Evolutionary conservation across 495 filamentous ascomycete species (phyloP), one percentile per base, ranked within the genome.

Genomic region (Aspergillus bertholletiae): DNA sequence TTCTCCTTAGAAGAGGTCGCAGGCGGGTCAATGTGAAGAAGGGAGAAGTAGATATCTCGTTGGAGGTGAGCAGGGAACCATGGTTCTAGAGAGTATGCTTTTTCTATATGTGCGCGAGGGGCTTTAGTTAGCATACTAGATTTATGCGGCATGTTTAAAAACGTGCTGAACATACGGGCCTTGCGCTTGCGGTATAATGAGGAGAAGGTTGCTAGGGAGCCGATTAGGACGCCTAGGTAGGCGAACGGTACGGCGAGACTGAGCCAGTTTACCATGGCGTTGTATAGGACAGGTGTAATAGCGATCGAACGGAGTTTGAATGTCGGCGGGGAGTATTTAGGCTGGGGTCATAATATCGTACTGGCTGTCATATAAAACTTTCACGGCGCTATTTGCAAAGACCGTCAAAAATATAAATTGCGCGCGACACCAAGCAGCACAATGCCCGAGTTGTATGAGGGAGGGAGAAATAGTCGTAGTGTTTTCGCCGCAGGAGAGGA

Each of bases 111-210:
- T 44, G 32, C 7, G 12, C 21, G 20, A 35, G n/a, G 30, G 30
- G 9, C 5, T 4, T n/a, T n/a, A n/a, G 34, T n/a, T n/a, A 37
- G 34, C 6, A 37, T 5, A 34, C 30, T 5, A 37, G 7, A n/a
- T 37, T 5, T 5, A 3, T 2, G 34, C 13, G 7, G 11, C 13
- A 5, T 37, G 15, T 15, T 15, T 2, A 15, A n/a, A 34, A 17
- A 35, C 7, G 40, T 39, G 50, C 13, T 15, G 34, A 37, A 37
- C 88, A 52, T 75, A 93, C 89, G 73, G 57, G 89, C 84, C 86
- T 96, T 95, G 72, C 93, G 86, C 78, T 92, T 93, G 56, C 93
- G 85, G 70, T 97, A 97, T 37, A 97, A 80, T 32, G 84, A 89
- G 22, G 89, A 93, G 75, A 97, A 98, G 59, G 90, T 95, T 61